A percentile compares a stretch with the other conserved stretches of the same genome.
phyloP scores from a whole-genome alignment of 768 basidiomycete genomes.

The Crassisporium funariophilum region DNA sequence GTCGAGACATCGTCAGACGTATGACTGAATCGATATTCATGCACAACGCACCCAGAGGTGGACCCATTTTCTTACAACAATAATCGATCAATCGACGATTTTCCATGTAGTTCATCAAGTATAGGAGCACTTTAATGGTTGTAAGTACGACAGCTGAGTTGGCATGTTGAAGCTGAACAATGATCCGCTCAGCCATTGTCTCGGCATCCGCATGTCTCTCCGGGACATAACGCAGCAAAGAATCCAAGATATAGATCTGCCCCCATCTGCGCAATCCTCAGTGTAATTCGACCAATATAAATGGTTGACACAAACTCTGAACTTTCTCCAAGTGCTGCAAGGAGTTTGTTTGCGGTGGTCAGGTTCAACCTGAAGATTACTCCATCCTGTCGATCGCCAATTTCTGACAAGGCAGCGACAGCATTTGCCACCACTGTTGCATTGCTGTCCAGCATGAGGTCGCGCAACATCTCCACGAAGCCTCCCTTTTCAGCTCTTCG shows the following conservation, averaged over 20 bases:
- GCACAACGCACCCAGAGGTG: conserved; percentile 74
- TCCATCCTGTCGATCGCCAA: conserved; percentile 92
- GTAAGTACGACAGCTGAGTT: conserved; percentile 99
- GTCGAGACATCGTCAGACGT: conserved; percentile 6
- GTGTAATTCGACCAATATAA: not conserved
- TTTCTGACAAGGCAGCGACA: conserved; percentile 95
- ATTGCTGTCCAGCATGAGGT: conserved; percentile 90
- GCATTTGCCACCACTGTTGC: conserved; percentile 98
- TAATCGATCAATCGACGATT: conserved; percentile 82
- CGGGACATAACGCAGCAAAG: conserved; percentile 91
- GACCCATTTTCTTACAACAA: conserved; percentile 97
- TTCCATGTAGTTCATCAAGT: conserved; percentile 99
- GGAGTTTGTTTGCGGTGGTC: conserved; percentile 84
- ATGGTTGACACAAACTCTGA: conserved; percentile 91
- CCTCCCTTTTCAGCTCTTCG: conserved; percentile 85
- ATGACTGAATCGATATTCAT: conserved; percentile 1
- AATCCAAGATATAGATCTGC: conserved; percentile 97
- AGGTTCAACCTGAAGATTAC: conserved; percentile 91
- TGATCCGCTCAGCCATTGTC: conserved; percentile 92
- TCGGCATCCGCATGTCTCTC: conserved; percentile 87
- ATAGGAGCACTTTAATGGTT: conserved; percentile 94
- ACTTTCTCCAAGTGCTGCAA: conserved; percentile 91
- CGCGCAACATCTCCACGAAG: conserved; percentile 88
- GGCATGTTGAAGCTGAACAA: conserved; percentile 93
- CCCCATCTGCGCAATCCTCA: conserved; percentile 75